These are phyloP conservation scores for Nakazawaea sp. DNA, from an alignment of 805 yeast species.

Conservation along the genomic window DNA sequence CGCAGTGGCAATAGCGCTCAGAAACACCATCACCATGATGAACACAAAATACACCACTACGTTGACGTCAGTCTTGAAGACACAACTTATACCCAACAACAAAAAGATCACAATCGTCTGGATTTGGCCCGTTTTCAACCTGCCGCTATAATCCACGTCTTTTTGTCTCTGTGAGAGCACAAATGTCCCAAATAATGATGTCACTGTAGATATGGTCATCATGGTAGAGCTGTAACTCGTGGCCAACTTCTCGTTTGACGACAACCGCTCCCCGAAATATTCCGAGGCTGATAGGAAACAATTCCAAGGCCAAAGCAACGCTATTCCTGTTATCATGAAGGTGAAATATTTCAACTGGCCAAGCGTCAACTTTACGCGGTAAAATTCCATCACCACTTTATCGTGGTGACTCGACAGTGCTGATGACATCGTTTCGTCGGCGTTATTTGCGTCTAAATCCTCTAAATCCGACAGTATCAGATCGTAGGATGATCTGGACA, in stretches of 20 bases:
- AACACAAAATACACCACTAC: constrained; percentile 38
- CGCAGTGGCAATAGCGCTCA: constrained; percentile 71
- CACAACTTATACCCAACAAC: constrained; percentile 46
- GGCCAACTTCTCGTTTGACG: constrained; percentile 40
- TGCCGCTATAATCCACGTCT: constrained; percentile 45
- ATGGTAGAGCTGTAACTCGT: constrained; percentile 69
- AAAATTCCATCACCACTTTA: constrained; percentile 5
- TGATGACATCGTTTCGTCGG: neutral
- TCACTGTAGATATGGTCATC: constrained; percentile 79
- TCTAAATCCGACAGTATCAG: neutral
- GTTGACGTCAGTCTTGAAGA: constrained; percentile 26
- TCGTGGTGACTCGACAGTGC: no score
- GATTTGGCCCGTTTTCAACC: constrained; percentile 56
- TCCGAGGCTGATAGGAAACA: constrained; percentile 81
- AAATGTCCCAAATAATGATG: constrained; percentile 53
- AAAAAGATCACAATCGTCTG: constrained; percentile 54
- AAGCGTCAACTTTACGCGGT: constrained; percentile 13
- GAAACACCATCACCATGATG: constrained; percentile 55
- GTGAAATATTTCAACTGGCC: constrained; percentile 40
- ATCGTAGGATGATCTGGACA: constrained; percentile 4
- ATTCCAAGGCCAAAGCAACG: constrained; percentile 96
- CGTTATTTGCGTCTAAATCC: neutral
- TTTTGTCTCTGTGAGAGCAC: constrained; percentile 60
- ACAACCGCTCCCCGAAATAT: constrained; percentile 63
- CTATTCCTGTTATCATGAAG: constrained; percentile 64